These are phyloP conservation scores for Kodamaea anthophila DNA, from an alignment of 1,139 yeast species.

Conservation along the genomic window DNA sequence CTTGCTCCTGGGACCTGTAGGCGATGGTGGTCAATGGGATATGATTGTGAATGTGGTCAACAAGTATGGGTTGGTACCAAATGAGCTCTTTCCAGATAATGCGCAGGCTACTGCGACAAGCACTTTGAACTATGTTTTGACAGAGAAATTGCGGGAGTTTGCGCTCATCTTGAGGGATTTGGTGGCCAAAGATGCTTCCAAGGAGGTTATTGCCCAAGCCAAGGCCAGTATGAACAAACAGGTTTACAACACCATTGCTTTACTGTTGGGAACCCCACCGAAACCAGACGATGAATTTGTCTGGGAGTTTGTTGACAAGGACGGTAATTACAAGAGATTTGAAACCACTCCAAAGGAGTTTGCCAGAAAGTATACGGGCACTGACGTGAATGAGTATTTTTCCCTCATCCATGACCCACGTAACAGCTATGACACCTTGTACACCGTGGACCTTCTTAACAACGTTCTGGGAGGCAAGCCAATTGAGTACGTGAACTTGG, in stretches of 20 bases:
- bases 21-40: constrained; percentile 85
- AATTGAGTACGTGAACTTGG: constrained; percentile 64
- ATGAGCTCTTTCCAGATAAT: constrained; percentile 64
- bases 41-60: constrained; percentile 70
- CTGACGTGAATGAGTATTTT: constrained; percentile 48
- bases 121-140: constrained; percentile 54
- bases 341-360: constrained; percentile 60
- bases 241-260: constrained; percentile 55
- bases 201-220: constrained; percentile 17
- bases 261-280: constrained; percentile 75
- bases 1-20: constrained; percentile 55
- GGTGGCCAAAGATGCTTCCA: constrained; percentile 22
- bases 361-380: constrained; percentile 48
- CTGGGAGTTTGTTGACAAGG: constrained; percentile 75
- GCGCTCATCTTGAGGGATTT: constrained; percentile 60
- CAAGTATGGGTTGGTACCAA: constrained; percentile 76
- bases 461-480: constrained; percentile 63
- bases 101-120: constrained; percentile 56
- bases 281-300: constrained; percentile 56
- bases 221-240: constrained; percentile 52
- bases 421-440: constrained; percentile 54
- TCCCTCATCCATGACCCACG: constrained; percentile 79
- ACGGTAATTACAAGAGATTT: constrained; percentile 50
- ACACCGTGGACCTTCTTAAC: constrained; percentile 68
- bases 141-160: constrained; percentile 66